These are phyloP conservation scores for Luvunga scandens DNA, from an alignment of 345 rosid genomes.

Conservation along the genomic window DNA sequence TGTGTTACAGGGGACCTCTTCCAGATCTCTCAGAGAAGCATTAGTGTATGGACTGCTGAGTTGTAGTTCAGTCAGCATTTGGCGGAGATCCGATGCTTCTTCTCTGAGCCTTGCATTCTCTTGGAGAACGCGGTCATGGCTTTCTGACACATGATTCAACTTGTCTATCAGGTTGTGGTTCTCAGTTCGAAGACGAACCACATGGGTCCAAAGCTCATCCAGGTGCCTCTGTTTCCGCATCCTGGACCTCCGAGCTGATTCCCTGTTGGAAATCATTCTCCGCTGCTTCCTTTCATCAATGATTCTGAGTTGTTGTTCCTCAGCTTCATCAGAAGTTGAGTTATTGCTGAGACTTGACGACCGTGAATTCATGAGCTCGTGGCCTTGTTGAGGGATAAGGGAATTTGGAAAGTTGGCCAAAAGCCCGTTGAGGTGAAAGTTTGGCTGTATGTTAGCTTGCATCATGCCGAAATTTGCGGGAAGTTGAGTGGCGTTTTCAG, in stretches of 20 bases:
- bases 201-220: conserved; percentile 92
- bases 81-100: conserved; percentile 73
- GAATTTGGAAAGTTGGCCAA: conserved; percentile 35
- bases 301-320: conserved; percentile 51
- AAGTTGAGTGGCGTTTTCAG: conserved; percentile 31
- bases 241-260: conserved; percentile 94
- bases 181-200: conserved; percentile 65
- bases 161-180: conserved; percentile 66
- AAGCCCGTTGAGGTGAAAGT: conserved; percentile 45
- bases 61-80: conserved; percentile 53
- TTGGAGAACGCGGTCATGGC: conserved; percentile 54
- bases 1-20: conserved; percentile 49
- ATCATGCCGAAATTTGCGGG: conserved; percentile 39
- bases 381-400: conserved; percentile 32
- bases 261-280: conserved; percentile 94
- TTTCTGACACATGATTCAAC: conserved; percentile 62
- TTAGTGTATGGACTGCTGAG: conserved; percentile 43
- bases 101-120: conserved; percentile 83
- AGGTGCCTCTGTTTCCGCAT: conserved; percentile 96
- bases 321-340: conserved; percentile 82
- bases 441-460: conserved; percentile 31
- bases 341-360: conserved; percentile 58
- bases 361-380: conserved; percentile 30
- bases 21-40: conserved; percentile 46
- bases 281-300: conserved; percentile 90